Conservation (phyloP, 345 rosid species). For the Rhodamnia rubescens region DNA sequence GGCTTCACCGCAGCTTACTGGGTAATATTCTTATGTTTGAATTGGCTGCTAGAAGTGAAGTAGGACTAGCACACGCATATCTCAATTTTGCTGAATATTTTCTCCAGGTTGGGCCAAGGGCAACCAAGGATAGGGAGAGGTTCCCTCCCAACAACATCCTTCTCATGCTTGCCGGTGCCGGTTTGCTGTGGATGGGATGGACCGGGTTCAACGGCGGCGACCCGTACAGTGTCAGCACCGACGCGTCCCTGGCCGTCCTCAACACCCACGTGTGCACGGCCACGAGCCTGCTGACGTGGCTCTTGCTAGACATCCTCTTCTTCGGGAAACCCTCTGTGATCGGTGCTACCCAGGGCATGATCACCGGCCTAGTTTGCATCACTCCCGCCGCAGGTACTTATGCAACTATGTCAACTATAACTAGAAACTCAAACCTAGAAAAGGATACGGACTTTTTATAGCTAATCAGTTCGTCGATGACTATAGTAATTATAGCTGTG, state of each 20-base stretch:
- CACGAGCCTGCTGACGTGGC: constrained; percentile 59
- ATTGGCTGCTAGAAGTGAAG: not conserved
- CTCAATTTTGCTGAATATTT: not conserved
- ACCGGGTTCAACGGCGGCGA: constrained; percentile 69
- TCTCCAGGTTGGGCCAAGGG: constrained; percentile 49
- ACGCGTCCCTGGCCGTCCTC: constrained; percentile 57
- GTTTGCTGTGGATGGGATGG: constrained; percentile 75
- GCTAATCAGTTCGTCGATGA: not conserved
- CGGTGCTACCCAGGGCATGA: constrained; percentile 63
- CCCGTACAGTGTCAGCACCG: constrained; percentile 33
- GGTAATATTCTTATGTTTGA: constrained; percentile 5
- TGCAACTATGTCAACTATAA: not conserved
- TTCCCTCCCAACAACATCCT: constrained; percentile 59
- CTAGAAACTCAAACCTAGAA: not conserved
- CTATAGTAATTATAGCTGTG: not conserved
- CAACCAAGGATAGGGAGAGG: constrained; percentile 52
- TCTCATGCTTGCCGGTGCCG: constrained; percentile 58
- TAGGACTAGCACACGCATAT: not conserved
- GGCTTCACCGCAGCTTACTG: constrained; percentile 67
- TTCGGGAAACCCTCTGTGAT: constrained; percentile 54
- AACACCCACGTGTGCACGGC: constrained; percentile 76
- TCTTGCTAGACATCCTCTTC: constrained; percentile 52
- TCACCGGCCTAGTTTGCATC: constrained; percentile 54
- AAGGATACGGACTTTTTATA: not conserved
- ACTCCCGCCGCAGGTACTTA: constrained; percentile 43